These are phyloP conservation scores for Talaromyces borbonicus DNA, from an alignment of 495 filamentous ascomycete genomes.

Conservation along the genomic window DNA sequence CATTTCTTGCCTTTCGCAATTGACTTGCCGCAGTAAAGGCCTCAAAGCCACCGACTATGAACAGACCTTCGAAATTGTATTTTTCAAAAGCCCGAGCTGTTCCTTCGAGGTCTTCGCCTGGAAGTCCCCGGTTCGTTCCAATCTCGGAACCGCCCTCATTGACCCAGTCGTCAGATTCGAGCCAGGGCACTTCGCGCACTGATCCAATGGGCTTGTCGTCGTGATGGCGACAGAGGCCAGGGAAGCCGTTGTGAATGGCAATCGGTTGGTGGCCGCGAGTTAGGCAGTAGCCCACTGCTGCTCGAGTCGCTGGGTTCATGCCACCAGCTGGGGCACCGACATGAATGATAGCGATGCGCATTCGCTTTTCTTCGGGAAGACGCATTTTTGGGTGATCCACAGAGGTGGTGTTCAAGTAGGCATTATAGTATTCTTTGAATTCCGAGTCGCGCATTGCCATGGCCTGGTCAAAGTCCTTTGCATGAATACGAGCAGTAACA, in stretches of 20 bases:
- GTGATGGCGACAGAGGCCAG: conserved; percentile 87
- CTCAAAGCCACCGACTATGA: conserved; percentile 94
- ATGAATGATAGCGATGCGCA: conserved; percentile 92
- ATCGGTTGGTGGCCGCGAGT: conserved; percentile 86
- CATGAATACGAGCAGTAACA: conserved; percentile 70
- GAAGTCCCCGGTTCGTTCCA: conserved; percentile 90
- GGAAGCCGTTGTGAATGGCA: conserved; percentile 95
- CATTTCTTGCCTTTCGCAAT: conserved; percentile 65
- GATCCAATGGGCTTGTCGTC: conserved; percentile 68
- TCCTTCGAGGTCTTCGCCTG: conserved; percentile 67
- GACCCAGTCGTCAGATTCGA: conserved; percentile 92
- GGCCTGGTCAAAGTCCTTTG: conserved; percentile 71
- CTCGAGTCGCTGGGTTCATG: conserved; percentile 95
- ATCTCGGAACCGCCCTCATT: conserved; percentile 97
- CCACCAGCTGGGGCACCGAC: conserved; percentile 97
- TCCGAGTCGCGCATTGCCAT: conserved; percentile 86
- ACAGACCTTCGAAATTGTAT: conserved; percentile 83
- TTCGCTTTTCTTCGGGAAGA: conserved; percentile 66
- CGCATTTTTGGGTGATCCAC: conserved; percentile 51
- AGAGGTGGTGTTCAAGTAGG: conserved; percentile 81
- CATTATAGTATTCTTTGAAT: conserved; percentile 85
- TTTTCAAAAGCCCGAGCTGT: conserved; percentile 78
- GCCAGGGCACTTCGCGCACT: conserved; percentile 76
- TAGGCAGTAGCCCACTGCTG: conserved; percentile 90
- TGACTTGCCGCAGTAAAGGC: conserved; percentile 88